Base-by-base conservation (phyloP, 257 asterid species). In the Knoxia roxburghii region DNA sequence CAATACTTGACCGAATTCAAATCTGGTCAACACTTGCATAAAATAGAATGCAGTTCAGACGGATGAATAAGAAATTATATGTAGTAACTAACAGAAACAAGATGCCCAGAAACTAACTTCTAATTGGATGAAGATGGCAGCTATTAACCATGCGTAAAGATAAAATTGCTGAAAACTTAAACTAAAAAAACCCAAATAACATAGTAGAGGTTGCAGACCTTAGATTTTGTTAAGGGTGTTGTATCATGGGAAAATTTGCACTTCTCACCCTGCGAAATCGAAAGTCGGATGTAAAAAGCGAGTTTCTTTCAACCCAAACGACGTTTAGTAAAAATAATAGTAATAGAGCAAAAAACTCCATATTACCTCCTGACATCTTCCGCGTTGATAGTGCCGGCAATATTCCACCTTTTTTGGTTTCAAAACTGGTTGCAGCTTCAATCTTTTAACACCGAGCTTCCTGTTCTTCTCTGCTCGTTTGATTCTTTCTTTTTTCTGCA, bases 191-290 rank as follows among this genome's bases (percentile, higher is more conserved):
- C 3, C 33, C 48, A 67, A 70, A 55, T 37, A 56, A 59, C 24
- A 73, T 4, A 14, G 60, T 30, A 50, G 32, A 21, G 64, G 56
- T 27, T 69, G 71, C 83, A 71, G 76, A 93, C 96, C 95, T 75
- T 83, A 29, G 90, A 80, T 84, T 93, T 93, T 68, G 99, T 90
- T 80, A 81, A 71, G 70, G 99, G 99, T 66, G 80, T 77, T 49
- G 86, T 77, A 84, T 93, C 99, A 70, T 93, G 99, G 10, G 99
- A 93, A 82, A 88, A 90, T 13, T 86, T 93, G 88, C 99, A 93
- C 57, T 88, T 85, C 67, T 84, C 92, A 18, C 96, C 96, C 96
- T 90, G 86, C 72, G 67, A 74, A 60, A 60, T 40, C 21, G 30
- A 37, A n/a, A 35, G 49, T 32, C 30, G n/a, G 49, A 35, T 60